Evolutionary conservation across 2,329 filamentous ascomycete genomes (phyloP).

Genomic region (Nothophaeocryptopus gaeumannii): DNA sequence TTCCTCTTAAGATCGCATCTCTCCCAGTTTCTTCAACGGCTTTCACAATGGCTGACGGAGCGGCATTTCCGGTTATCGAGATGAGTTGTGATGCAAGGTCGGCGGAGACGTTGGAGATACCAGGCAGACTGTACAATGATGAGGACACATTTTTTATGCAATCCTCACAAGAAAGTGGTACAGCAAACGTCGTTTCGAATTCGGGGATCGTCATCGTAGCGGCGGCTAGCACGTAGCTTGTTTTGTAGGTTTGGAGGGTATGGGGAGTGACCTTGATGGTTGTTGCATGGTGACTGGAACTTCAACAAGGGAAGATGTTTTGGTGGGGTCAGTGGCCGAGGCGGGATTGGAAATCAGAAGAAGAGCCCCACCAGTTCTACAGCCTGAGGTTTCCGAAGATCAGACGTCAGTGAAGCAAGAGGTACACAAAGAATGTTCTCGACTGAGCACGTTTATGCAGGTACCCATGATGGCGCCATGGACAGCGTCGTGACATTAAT

Average conservation of each 20-base stretch:
- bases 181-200: constrained; percentile 83
- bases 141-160: constrained; percentile 85
- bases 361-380: constrained; percentile 1
- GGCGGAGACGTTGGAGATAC: constrained; percentile 78
- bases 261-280: not conserved
- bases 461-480: not conserved
- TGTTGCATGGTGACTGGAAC: not conserved
- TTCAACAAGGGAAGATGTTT: constrained; percentile 1
- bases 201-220: constrained; percentile 33
- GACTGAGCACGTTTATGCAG: constrained; percentile 13
- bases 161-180: constrained; percentile 85
- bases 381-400: constrained; percentile 1
- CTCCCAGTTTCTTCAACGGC: constrained; percentile 87
- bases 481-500: constrained; percentile 3
- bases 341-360: constrained; percentile 8
- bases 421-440: not conserved
- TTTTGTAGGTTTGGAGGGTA: not conserved
- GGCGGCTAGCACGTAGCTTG: not conserved
- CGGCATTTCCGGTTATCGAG: constrained; percentile 81
- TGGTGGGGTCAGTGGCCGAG: constrained; percentile 4
- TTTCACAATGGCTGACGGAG: constrained; percentile 83
- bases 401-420: not conserved
- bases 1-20: constrained; percentile 90
- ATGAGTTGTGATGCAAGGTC: constrained; percentile 81
- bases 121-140: constrained; percentile 65